phyloP scores from a whole-genome alignment of 2,329 filamentous ascomycete species.

The Penicillium sp. region DNA sequence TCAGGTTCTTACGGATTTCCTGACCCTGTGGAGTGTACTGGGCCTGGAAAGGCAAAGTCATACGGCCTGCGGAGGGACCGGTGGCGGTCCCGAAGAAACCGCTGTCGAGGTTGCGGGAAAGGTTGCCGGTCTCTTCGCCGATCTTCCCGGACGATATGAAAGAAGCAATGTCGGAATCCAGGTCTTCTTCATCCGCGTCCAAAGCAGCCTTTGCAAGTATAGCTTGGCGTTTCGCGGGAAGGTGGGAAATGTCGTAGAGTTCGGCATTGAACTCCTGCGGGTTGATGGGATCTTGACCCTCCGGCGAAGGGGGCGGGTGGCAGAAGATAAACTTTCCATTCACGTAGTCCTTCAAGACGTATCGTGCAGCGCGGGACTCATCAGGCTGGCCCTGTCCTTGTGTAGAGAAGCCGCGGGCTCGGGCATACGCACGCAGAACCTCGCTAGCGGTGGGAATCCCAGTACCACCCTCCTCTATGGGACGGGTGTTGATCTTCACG shows the following conservation, averaged over 20 bases:
- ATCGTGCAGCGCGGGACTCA: slow-evolving; percentile 83
- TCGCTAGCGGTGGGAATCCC: slow-evolving; percentile 82
- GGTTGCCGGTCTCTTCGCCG: slow-evolving; percentile 48
- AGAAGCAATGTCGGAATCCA: slow-evolving; percentile 26
- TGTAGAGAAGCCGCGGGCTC: slow-evolving; percentile 84
- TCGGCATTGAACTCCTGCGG: slow-evolving; percentile 78
- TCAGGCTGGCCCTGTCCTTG: slow-evolving; percentile 87
- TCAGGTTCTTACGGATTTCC: slow-evolving; percentile 70
- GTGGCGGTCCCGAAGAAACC: slow-evolving; percentile 76
- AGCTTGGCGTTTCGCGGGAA: slow-evolving; percentile 75
- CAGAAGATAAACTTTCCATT: slow-evolving; percentile 92
- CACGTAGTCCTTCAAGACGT: slow-evolving; percentile 94
- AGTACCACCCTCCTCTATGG: slow-evolving; percentile 87
- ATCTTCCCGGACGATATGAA: slow-evolving; percentile 4
- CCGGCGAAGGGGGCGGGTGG: slow-evolving; percentile 68
- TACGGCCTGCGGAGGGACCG: slow-evolving; percentile 58
- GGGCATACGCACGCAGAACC: slow-evolving; percentile 79
- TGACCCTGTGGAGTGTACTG: slow-evolving; percentile 81
- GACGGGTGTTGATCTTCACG: slow-evolving; percentile 77
- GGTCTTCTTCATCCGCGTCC: slow-evolving; percentile 44
- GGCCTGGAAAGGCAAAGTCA: slow-evolving; percentile 81
- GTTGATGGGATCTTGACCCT: slow-evolving; percentile 54
- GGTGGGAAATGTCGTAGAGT: slow-evolving; percentile 76
- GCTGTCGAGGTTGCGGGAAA: slow-evolving; percentile 71
- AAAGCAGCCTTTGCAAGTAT: slow-evolving; percentile 49